Evolutionary conservation across 495 filamentous ascomycete genomes (phyloP).

Genomic region (Tuber indicum): DNA sequence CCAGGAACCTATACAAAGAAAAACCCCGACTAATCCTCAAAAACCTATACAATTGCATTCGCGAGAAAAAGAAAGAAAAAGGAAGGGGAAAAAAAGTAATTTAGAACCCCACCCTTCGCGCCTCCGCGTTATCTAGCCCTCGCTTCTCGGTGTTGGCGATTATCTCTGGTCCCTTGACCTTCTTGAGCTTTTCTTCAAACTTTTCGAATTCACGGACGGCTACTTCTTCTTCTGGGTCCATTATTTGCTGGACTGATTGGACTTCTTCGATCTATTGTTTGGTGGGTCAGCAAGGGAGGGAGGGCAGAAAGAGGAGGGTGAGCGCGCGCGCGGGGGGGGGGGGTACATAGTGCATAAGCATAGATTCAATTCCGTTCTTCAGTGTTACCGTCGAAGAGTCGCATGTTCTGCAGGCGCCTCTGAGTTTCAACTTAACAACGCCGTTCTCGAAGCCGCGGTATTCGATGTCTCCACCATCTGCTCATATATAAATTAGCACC

Average conservation of each 20-base stretch:
- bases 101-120: background rate
- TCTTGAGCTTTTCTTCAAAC: slow-evolving; percentile 88
- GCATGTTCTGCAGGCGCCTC: slow-evolving; percentile 90
- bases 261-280: slow-evolving; percentile 80
- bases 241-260: slow-evolving; percentile 79
- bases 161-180: slow-evolving; percentile 54
- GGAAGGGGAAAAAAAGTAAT: background rate
- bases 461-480: slow-evolving; percentile 92
- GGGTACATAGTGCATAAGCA: slow-evolving; percentile 72
- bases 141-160: background rate
- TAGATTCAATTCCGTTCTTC: slow-evolving; percentile 94
- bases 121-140: background rate
- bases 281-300: slow-evolving; percentile 7
- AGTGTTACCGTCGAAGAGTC: slow-evolving; percentile 92
- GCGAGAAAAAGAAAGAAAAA: background rate
- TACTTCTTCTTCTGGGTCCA: slow-evolving; percentile 89
- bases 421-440: slow-evolving; percentile 74
- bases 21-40: background rate
- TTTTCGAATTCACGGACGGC: slow-evolving; percentile 84
- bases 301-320: background rate
- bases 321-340: background rate
- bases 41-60: background rate
- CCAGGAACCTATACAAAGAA: background rate
- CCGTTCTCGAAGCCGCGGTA: slow-evolving; percentile 77
- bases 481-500: background rate